Percentiles rank a stretch among this genome's conserved stretches.
Conservation (phyloP, 2,329 filamentous ascomycete genomes). For the Zasmidium cellare region DNA sequence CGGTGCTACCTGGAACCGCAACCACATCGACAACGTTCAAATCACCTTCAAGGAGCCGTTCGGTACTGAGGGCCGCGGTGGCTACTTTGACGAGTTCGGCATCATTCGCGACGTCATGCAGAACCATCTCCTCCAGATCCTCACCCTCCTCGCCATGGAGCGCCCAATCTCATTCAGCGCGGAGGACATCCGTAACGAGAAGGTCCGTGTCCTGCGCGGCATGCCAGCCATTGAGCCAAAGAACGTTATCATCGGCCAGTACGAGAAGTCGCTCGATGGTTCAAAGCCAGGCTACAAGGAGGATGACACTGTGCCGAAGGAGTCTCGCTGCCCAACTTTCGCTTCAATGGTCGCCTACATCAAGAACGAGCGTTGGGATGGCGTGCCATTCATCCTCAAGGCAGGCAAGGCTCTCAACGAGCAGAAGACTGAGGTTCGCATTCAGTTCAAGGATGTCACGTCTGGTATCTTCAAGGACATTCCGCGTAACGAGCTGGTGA, state of each 20-base stretch:
- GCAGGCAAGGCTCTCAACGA: constrained; percentile 97
- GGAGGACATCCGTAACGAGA: constrained; percentile 98
- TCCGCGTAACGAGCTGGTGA: constrained; percentile 97
- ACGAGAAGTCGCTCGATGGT: constrained; percentile 92
- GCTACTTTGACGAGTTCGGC: constrained; percentile 99
- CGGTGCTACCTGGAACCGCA: constrained; percentile 96
- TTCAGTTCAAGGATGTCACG: constrained; percentile 99
- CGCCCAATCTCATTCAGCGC: constrained; percentile 96
- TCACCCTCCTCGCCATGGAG: constrained; percentile 97
- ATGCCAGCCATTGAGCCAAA: constrained; percentile 97
- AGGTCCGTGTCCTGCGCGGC: constrained; percentile 89
- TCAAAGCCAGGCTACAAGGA: constrained; percentile 98
- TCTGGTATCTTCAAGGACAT: constrained; percentile 99
- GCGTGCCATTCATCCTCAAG: constrained; percentile 99
- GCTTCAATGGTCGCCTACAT: constrained; percentile 97
- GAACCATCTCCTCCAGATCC: constrained; percentile 95
- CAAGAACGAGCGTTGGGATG: constrained; percentile 99
- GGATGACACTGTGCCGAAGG: constrained; percentile 96
- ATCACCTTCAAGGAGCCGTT: constrained; percentile 99
- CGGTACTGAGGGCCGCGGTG: constrained; percentile 93
- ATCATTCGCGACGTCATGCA: constrained; percentile 99
- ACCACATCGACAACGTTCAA: constrained; percentile 99
- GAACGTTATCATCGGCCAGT: constrained; percentile 99
- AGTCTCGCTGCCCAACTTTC: constrained; percentile 96
- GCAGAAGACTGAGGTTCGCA: constrained; percentile 98